Evolutionary conservation across 257 asterid genomes (phyloP).

Genomic region (Striga asiatica): DNA sequence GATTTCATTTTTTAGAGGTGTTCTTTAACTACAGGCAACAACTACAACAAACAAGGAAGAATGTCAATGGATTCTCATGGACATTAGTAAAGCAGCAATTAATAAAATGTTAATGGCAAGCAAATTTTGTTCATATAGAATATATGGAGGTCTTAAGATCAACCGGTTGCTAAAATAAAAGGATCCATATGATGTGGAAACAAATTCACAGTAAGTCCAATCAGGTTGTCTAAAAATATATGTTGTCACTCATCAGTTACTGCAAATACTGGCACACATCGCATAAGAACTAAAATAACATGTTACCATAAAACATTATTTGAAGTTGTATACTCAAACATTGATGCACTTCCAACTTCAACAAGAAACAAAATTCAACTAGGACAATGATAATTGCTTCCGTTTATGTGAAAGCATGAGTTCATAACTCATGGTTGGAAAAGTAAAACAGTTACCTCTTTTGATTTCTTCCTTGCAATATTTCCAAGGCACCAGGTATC

Average conservation of each 20-base stretch:
- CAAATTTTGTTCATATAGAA: background rate
- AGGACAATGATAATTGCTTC: background rate
- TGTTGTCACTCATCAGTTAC: background rate
- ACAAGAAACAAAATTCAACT: slow-evolving; percentile 1
- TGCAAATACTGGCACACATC: background rate
- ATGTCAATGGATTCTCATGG: slow-evolving; percentile 2
- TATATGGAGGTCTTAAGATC: background rate
- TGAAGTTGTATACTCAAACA: slow-evolving; percentile 7
- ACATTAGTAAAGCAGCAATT: background rate
- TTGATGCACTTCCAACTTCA: slow-evolving; percentile 7
- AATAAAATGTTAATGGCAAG: background rate
- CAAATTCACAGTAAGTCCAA: background rate
- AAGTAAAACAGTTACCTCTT: slow-evolving; percentile 42
- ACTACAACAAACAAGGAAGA: slow-evolving; percentile 38
- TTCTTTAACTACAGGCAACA: slow-evolving; percentile 34
- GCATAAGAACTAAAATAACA: background rate
- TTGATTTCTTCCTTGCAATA: slow-evolving; percentile 35
- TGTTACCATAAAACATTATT: background rate
- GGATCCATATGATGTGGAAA: background rate
- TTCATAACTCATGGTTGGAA: background rate
- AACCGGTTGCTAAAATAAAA: slow-evolving; percentile 5
- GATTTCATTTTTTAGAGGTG: slow-evolving; percentile 39
- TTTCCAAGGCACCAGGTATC: slow-evolving; percentile 96
- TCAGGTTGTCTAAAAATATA: background rate
- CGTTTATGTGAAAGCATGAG: too few species aligned